phyloP scores from a whole-genome alignment of 129 eudicot genomes.

The Flaveria ramosissima region DNA sequence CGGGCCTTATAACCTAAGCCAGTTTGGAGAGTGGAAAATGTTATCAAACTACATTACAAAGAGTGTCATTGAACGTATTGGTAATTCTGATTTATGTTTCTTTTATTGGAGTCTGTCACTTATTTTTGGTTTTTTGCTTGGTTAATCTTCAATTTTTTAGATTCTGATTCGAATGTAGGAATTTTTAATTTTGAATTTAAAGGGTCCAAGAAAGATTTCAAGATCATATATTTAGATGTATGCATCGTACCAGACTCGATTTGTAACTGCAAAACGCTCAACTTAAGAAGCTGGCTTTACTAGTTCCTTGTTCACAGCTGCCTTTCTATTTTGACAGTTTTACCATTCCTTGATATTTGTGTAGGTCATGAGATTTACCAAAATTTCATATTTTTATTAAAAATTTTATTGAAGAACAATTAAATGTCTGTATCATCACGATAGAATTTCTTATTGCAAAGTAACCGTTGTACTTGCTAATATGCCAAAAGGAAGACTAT shows the following conservation, averaged over 20 bases:
- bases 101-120: not conserved
- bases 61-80: conserved; percentile 64
- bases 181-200: not conserved
- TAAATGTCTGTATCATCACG: not conserved
- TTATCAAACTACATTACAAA: conserved; percentile 76
- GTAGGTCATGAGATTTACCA: not conserved
- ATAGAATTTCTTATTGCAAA: conserved; percentile 7
- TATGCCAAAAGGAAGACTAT: not conserved
- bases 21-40: conserved; percentile 74
- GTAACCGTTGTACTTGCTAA: not conserved
- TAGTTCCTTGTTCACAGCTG: not conserved
- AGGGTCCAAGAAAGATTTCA: conserved; percentile 15
- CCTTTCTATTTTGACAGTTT: not conserved
- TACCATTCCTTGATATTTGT: not conserved
- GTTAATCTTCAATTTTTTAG: not conserved
- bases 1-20: conserved; percentile 72
- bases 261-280: not conserved
- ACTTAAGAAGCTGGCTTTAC: conserved; percentile 8
- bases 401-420: not conserved
- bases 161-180: not conserved
- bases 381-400: not conserved
- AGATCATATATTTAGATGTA: not conserved
- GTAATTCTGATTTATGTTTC: conserved; percentile 37
- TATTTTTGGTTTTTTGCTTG: not conserved
- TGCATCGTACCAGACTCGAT: not conserved